These are phyloP conservation scores for Stephania japonica DNA, from an alignment of 164 flowering plant species.

Conservation along the genomic window DNA sequence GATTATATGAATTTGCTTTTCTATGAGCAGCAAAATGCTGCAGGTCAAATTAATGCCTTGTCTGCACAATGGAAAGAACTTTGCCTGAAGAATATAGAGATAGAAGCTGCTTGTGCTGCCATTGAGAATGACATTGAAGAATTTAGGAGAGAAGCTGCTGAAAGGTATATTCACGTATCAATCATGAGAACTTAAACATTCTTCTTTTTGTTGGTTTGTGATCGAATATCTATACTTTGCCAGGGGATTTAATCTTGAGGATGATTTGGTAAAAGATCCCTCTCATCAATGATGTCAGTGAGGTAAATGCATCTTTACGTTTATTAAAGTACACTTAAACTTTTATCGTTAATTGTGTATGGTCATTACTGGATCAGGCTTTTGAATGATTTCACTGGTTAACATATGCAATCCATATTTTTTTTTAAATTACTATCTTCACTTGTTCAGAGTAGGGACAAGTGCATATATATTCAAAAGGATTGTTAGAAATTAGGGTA, in stretches of 20 bases:
- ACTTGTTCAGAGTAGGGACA: too few species aligned
- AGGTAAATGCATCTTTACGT: conserved; percentile 20
- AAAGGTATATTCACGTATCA: conserved; percentile 39
- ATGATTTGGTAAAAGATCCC: conserved; percentile 37
- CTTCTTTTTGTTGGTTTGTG: conserved; percentile 1
- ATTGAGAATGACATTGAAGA: conserved; percentile 52
- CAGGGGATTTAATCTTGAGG: conserved; percentile 74
- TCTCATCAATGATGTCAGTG: conserved; percentile 16
- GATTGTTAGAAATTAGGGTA: too few species aligned
- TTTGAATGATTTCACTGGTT: not conserved
- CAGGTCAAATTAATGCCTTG: conserved; percentile 71
- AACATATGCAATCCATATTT: too few species aligned
- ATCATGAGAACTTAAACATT: not conserved
- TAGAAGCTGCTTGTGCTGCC: conserved; percentile 64
- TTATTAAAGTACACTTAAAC: not conserved
- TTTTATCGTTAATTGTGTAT: not conserved
- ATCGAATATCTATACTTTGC: conserved; percentile 7
- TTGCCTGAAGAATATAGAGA: conserved; percentile 77
- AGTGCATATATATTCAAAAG: too few species aligned
- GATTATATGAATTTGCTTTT: conserved; percentile 3
- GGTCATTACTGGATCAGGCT: not conserved
- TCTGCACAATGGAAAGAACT: conserved; percentile 89
- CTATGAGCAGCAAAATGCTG: conserved; percentile 79
- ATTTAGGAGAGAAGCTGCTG: conserved; percentile 57
- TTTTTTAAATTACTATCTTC: too few species aligned